A percentile compares a stretch with the other conserved stretches of the same genome.
These are phyloP conservation scores for Schizochytrium sp. DNA, from an alignment of 108 stramenopile genomes.

Conservation along the genomic window DNA sequence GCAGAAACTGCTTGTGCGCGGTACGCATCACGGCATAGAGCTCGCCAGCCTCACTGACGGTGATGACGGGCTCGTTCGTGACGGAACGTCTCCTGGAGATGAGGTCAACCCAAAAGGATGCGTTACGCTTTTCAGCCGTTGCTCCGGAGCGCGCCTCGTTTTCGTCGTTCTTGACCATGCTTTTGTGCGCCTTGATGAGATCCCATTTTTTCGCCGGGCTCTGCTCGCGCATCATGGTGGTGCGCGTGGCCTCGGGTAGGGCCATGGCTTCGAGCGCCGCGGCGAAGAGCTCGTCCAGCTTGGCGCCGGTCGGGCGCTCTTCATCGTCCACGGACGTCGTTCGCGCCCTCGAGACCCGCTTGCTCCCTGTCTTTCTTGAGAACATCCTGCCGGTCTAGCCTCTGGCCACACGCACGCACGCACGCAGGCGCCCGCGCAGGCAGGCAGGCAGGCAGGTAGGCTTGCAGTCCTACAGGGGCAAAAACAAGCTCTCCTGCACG, in stretches of 20 bases:
- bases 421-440: too few species aligned
- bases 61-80: not conserved
- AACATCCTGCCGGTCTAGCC: too few species aligned
- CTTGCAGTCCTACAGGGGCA: too few species aligned
- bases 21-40: not conserved
- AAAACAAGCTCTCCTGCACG: too few species aligned
- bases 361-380: not conserved
- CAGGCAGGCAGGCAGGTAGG: too few species aligned
- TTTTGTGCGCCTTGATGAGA: not conserved
- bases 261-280: not conserved
- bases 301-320: not conserved
- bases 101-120: not conserved
- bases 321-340: not conserved
- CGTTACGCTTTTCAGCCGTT: not conserved
- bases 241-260: not conserved
- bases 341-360: not conserved
- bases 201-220: not conserved
- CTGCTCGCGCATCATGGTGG: not conserved
- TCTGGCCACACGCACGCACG: too few species aligned
- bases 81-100: not conserved
- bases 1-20: constrained; percentile 8
- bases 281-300: not conserved
- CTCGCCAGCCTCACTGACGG: not conserved
- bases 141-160: not conserved
- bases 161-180: not conserved